Evolutionary conservation across 1,284 basidiomycete species (phyloP), one percentile per base, ranked within the genome.

Genomic region (Ganoderma resinaceum): DNA sequence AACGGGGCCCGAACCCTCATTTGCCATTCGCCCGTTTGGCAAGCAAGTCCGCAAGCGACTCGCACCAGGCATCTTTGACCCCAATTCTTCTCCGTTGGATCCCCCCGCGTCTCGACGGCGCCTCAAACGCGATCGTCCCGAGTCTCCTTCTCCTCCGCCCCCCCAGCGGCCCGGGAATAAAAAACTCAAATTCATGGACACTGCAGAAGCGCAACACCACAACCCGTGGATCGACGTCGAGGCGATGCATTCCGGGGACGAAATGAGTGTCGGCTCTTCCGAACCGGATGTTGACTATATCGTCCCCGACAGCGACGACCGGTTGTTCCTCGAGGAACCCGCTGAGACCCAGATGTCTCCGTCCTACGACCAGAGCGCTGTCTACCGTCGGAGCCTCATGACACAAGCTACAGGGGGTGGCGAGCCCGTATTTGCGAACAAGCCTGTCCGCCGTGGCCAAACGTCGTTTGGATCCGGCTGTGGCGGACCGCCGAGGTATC

Each of bases 221-320:
- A 88, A 89, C 74, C 82, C 82, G 12, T 86, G 86, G 80, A 84
- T 90, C 67, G 90, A 91, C 73, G 83, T 86, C 63, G 91, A 89
- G 79, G 93, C 94, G 0, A 82, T 81, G 33, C 93, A 95, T 75
- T 94, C 93, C 20, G 95, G 94, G 29, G 92, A 94, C 71, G 94
- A 95, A 75, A 84, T 85, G 67, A 91, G 89, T 73, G 85, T 83
- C 70, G 88, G 93, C 65, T 82, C 81, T 0, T 90, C 88, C 2
- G 82, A 86, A 58, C 63, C 65, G 37, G 69, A 68, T 53, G 29
- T 18, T 67, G 83, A 82, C 52, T 86, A 90, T 6, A 64, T 59
- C 69, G 87, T 88, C 16, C 78, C 83, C 26, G 91, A 91, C 75
- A 87, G 84, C 73, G 92, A 87, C 63, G 94, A 96, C 76, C 82